Conservation (phyloP, 2,329 filamentous ascomycete species). For the Chaetomium sp. region DNA sequence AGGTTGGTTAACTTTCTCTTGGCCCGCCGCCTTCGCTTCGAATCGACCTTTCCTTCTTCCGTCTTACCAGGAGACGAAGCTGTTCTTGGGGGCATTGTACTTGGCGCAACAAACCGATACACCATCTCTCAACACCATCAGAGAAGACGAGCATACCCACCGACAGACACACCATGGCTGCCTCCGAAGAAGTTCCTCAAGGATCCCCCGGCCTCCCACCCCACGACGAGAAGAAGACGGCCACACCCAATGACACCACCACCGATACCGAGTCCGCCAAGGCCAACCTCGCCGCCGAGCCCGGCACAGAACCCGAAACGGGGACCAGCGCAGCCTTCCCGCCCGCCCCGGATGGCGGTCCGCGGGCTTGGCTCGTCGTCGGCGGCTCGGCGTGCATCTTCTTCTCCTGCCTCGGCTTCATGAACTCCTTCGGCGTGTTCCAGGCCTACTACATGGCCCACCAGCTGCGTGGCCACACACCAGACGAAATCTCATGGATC, state of each 20-base stretch:
- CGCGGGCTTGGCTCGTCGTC: conserved; percentile 34
- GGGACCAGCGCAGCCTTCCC: background rate
- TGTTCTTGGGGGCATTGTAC: background rate
- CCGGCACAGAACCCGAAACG: background rate
- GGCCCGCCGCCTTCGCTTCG: too few species aligned
- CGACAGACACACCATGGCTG: background rate
- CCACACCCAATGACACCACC: background rate
- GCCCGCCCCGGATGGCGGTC: conserved; percentile 20
- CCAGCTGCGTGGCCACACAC: conserved; percentile 27
- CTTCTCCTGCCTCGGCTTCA: conserved; percentile 36
- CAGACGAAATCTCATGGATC: conserved; percentile 37
- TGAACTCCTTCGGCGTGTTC: conserved; percentile 41
- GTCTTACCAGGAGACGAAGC: too few species aligned
- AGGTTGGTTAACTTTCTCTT: too few species aligned
- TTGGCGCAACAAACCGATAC: too few species aligned
- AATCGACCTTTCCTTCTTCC: too few species aligned
- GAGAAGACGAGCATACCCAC: background rate
- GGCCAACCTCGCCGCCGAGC: background rate
- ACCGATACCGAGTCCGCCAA: conserved; percentile 6
- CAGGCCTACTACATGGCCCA: conserved; percentile 38
- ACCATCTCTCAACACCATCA: background rate
- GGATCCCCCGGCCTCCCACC: background rate
- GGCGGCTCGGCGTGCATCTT: conserved; percentile 30
- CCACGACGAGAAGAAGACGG: background rate
- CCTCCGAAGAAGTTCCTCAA: background rate